Base-by-base conservation (phyloP, 1,284 basidiomycete species). In the Cutaneotrichosporon sp. region DNA sequence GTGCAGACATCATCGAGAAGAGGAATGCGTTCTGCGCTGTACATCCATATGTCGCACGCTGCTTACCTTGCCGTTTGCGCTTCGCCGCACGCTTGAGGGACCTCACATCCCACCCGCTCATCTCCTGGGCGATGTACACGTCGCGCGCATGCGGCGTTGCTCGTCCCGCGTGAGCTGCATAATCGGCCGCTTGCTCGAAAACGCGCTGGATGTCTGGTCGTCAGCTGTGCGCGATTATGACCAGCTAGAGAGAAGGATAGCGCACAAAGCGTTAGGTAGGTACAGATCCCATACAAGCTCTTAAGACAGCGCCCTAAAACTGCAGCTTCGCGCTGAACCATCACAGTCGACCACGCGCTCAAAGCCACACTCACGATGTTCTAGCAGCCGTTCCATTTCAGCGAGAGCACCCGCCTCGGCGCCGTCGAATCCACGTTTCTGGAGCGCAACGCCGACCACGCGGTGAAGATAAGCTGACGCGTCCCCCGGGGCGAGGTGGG, bases 401-500 rank as follows among this genome's bases (percentile, higher is more conserved):
- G 58, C 52, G 3, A 73, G 38, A 5, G 67, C 70, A 8, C 71
- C 71, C 9, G 68, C 66, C 58, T 73, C 70, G 2, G 67, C 70
- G 4, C 60, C 65, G 19, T 70, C 64, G 27, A 70, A 69, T 1
- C 71, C 71, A 19, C 52, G 52, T 16, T 64, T 60, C 12, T 59
- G 51, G 11, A 71, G 46, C 9, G 66, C 54, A 6, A 41, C 24
- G 20, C 67, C 61, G 19, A 70, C 60, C 14, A 69, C 20, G 20
- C 65, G 62, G 8, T 54, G 56, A 16, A 72, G 56, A 53, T 65
- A 68, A 8, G 58, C 52, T 4, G 61, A 27, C 4, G 66, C 61
- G 2, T 47, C 26, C 10, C 44, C 37, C 4, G 70, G 61, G 33
- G 24, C 31, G 32, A 33, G 32, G 38, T 26, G 38, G 38, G 22